phyloP scores from a whole-genome alignment of 768 basidiomycete species.

The Boletus pseudopeckii region DNA sequence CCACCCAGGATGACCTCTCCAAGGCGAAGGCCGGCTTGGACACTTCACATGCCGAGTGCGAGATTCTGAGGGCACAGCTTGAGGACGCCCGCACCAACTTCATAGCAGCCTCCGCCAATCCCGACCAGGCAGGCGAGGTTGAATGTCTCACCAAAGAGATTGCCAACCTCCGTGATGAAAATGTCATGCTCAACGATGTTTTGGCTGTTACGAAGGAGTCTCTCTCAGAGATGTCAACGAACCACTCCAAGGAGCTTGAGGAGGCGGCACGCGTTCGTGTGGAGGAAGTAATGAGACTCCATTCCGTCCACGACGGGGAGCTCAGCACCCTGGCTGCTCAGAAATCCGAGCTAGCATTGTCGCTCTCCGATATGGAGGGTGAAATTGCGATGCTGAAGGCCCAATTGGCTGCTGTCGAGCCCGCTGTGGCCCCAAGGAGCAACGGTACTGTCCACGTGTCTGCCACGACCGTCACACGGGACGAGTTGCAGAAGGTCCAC shows the following conservation, averaged over 20 bases:
- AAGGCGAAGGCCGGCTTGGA: conserved; percentile 68
- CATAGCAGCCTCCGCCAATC: conserved; percentile 38
- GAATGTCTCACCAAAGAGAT: conserved; percentile 57
- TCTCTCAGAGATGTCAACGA: conserved; percentile 64
- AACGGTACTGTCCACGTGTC: conserved; percentile 45
- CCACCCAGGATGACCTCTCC: conserved; percentile 73
- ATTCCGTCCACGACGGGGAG: conserved; percentile 58
- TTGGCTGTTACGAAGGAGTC: conserved; percentile 68
- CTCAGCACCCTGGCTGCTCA: conserved; percentile 51
- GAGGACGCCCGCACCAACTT: conserved; percentile 55
- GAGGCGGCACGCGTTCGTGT: conserved; percentile 66
- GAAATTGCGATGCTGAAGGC: conserved; percentile 68
- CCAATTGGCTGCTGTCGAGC: conserved; percentile 44
- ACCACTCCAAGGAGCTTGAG: conserved; percentile 71
- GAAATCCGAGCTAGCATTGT: conserved; percentile 59
- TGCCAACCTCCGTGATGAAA: conserved; percentile 63
- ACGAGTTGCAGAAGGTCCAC: conserved; percentile 73
- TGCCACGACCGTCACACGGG: conserved; percentile 55
- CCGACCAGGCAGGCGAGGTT: conserved; percentile 53
- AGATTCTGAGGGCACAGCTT: conserved; percentile 56
- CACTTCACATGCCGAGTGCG: conserved; percentile 50
- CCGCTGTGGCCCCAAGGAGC: conserved; percentile 47
- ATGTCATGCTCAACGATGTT: conserved; percentile 60
- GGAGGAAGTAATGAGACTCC: conserved; percentile 66
- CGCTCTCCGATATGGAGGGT: conserved; percentile 73